Conservation (phyloP, 2,329 filamentous ascomycete genomes). For the Boeremia lycopersici region DNA sequence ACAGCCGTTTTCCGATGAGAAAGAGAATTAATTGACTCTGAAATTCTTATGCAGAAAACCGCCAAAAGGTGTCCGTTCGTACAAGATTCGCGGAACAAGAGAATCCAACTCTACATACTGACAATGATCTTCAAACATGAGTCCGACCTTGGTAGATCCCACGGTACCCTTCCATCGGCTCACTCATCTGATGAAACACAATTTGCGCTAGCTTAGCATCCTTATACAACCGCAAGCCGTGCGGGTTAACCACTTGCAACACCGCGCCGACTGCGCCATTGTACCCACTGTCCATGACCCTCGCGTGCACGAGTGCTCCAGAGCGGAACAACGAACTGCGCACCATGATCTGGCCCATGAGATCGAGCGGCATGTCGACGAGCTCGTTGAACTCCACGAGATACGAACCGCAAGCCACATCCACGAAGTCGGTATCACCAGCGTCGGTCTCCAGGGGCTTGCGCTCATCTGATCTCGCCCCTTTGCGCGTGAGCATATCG, state of each 20-base stretch:
- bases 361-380: slow-evolving; percentile 46
- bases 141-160: slow-evolving; percentile 32
- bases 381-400: slow-evolving; percentile 52
- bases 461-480: neutral
- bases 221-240: slow-evolving; percentile 42
- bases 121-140: too few relatives aligned
- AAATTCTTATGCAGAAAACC: too few relatives aligned
- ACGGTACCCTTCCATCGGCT: slow-evolving; percentile 46
- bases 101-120: too few relatives aligned
- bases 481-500: neutral
- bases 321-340: slow-evolving; percentile 51
- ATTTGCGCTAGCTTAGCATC: slow-evolving; percentile 51
- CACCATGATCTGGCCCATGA: slow-evolving; percentile 49
- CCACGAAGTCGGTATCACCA: neutral
- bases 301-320: slow-evolving; percentile 45
- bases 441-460: neutral
- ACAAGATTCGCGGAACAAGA: too few relatives aligned
- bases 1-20: too few relatives aligned
- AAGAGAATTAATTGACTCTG: too few relatives aligned
- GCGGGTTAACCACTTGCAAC: slow-evolving; percentile 46
- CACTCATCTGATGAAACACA: slow-evolving; percentile 48
- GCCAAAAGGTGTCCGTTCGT: too few relatives aligned
- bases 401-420: slow-evolving; percentile 39
- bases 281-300: slow-evolving; percentile 52
- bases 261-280: slow-evolving; percentile 50